Conservation (phyloP, 257 asterid species). For the Solanum appendiculatum region DNA sequence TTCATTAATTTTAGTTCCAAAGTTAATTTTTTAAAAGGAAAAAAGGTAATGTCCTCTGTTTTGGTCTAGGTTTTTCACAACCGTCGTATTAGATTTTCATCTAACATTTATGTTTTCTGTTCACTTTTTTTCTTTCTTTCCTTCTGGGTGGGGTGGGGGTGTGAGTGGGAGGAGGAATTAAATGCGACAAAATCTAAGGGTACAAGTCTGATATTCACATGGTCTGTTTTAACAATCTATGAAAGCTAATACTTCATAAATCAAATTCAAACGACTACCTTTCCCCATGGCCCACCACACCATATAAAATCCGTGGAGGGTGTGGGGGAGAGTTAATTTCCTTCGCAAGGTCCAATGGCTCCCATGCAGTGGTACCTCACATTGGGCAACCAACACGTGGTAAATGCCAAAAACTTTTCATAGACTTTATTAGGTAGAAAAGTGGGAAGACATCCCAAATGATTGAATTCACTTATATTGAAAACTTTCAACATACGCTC, state of each 20-base stretch:
- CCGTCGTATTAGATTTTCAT: neutral
- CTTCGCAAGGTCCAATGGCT: neutral
- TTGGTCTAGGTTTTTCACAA: neutral
- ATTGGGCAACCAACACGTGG: neutral
- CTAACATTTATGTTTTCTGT: neutral
- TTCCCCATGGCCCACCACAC: neutral
- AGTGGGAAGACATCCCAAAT: neutral
- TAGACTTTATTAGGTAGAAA: neutral
- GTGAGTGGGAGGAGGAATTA: neutral
- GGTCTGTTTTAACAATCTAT: neutral
- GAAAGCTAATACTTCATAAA: neutral
- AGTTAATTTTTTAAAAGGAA: neutral
- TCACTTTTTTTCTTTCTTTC: neutral
- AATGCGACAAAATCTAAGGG: neutral
- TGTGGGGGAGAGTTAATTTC: neutral
- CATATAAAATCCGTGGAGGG: neutral
- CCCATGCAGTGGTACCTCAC: neutral
- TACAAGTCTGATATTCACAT: neutral
- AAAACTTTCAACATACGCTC: neutral
- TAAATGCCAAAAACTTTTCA: neutral
- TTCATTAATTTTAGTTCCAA: neutral
- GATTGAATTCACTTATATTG: neutral
- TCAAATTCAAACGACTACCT: neutral
- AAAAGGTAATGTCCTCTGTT: neutral
- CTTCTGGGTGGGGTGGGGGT: neutral